Conservation (phyloP, 768 basidiomycete species). For the Pholiota microspora region DNA sequence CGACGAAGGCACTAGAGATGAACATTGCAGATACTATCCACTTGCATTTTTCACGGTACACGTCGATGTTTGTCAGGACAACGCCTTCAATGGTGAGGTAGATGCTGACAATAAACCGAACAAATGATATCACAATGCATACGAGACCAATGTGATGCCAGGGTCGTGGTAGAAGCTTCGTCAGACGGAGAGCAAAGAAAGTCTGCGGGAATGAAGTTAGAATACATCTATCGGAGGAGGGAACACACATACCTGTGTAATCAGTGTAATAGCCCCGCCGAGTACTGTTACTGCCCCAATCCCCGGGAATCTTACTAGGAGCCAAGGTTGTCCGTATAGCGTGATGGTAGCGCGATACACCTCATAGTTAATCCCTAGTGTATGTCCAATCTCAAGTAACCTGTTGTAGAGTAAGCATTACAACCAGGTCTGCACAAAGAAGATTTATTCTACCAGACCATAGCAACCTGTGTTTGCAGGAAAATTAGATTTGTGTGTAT, state of each 20-base stretch:
- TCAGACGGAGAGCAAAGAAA: constrained; percentile 31
- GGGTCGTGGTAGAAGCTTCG: constrained; percentile 25
- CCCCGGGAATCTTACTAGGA: constrained; percentile 19
- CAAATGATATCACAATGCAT: constrained; percentile 23
- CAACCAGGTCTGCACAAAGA: background rate
- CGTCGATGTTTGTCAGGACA: constrained; percentile 15
- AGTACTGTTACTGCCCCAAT: constrained; percentile 22
- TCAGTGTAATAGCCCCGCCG: constrained; percentile 27
- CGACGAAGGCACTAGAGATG: constrained; percentile 25
- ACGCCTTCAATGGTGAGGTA: constrained; percentile 24
- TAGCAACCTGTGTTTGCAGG: constrained; percentile 4
- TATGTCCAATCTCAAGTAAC: constrained; percentile 27
- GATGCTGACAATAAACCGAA: constrained; percentile 27
- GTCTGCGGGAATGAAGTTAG: constrained; percentile 15
- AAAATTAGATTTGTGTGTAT: background rate
- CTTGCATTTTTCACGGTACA: constrained; percentile 22
- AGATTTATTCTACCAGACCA: constrained; percentile 6
- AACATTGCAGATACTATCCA: constrained; percentile 32
- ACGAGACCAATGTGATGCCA: constrained; percentile 24
- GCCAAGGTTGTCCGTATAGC: constrained; percentile 21
- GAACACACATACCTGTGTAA: constrained; percentile 25
- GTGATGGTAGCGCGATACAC: constrained; percentile 31
- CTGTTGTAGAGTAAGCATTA: constrained; percentile 6
- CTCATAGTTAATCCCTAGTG: constrained; percentile 23
- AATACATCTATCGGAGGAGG: background rate